Evolutionary conservation across 2,329 filamentous ascomycete species (phyloP), one percentile per base, ranked within the genome.

Genomic region (Chrysosporium queenslandicum): DNA sequence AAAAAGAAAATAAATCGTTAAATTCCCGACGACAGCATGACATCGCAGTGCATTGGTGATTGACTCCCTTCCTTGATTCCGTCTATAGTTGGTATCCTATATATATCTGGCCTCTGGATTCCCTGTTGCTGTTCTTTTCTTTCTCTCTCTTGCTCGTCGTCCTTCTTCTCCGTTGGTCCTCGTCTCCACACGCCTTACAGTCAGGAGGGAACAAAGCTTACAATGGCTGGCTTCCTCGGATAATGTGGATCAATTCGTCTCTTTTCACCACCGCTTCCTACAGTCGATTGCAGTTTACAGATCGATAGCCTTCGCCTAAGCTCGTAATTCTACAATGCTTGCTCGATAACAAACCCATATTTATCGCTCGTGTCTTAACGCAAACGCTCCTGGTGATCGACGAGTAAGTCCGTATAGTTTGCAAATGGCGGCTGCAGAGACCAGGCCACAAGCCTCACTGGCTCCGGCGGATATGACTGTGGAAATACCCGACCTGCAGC

Each of bases 401-500:
- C 42, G 18, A 5, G 34, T 14, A 40, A 37, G 16, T 7, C 3
- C 25, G 16, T 12, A 11, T 14, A 16, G 23, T 48, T 11, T 40
- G 20, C 30, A 55, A 49, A 58, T 58, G 55, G 40, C 46, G 40
- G 39, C 54, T 23, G 50, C 51, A 25, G 48, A 27, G 29, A 29
- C 37, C 25, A 39, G 25, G 30, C 45, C 53, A n/a, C 52, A 53
- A 34, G 49, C 65, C 64, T 63, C 64, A 58, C 46, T 53, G 27
- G 62, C 64, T 62, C 61, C 64, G 46, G 60, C 64, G 58, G 59
- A 63, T 56, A 67, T 64, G 58, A 58, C 66, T 45, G 68, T 71
- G 63, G 69, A 71, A 52, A 58, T 70, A 29, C 64, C 68, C 53
- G 60, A 66, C 48, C 61, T 70, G 20, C 66, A 68, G 20, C 48